Evolutionary conservation across 2,329 filamentous ascomycete genomes (phyloP).

Genomic region (Magnaporthiopsis incrustans): DNA sequence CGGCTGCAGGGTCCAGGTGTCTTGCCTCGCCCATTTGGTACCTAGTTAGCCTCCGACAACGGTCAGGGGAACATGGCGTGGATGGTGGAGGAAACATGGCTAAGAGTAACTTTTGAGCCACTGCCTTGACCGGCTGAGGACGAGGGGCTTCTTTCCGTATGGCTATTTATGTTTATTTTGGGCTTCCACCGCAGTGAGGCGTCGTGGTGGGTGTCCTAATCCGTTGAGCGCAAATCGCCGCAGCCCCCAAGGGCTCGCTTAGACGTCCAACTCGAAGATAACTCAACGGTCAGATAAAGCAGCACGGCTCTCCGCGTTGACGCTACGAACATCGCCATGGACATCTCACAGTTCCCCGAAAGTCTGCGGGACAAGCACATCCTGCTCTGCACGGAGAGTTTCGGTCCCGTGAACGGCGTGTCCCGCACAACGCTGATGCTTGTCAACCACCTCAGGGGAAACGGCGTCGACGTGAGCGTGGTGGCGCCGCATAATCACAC

Average conservation of each 20-base stretch:
- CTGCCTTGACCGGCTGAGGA: too few species aligned
- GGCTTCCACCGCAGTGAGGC: background rate
- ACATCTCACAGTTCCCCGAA: conserved; percentile 36
- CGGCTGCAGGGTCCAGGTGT: too few species aligned
- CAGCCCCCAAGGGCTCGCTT: background rate
- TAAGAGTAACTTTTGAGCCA: background rate
- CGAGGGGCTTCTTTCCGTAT: background rate
- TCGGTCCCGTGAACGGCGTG: conserved; percentile 67
- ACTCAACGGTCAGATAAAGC: background rate
- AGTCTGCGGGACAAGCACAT: conserved; percentile 52
- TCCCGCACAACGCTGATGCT: conserved; percentile 63
- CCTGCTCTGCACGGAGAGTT: conserved; percentile 62
- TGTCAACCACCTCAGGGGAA: conserved; percentile 55
- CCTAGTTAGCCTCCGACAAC: background rate
- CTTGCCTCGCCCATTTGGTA: too few species aligned
- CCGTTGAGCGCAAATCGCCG: background rate
- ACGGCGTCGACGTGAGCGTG: conserved; percentile 57
- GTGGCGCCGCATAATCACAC: conserved; percentile 55
- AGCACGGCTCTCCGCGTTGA: background rate
- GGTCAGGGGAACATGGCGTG: too few species aligned
- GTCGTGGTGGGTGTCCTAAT: background rate
- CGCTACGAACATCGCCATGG: conserved; percentile 10
- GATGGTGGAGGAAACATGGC: background rate
- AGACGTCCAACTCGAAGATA: background rate
- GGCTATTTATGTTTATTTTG: background rate